Conservation (phyloP, 2,329 filamentous ascomycete species). For the Aspergillus carbonarius region DNA sequence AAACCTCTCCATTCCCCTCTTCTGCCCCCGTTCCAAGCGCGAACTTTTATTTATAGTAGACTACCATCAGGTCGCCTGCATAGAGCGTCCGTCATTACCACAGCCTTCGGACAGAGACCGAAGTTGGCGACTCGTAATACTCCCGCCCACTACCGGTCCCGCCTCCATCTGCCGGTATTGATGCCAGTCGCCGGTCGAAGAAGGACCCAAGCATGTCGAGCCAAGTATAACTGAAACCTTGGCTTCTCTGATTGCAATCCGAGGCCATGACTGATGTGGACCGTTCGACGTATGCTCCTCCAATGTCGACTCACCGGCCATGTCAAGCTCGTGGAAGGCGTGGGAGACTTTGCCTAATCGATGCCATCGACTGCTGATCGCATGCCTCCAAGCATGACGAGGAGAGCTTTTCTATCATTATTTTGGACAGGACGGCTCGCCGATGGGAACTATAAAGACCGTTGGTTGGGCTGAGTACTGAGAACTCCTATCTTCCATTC, state of each 20-base stretch:
- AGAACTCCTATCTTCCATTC: neutral
- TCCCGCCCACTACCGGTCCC: too few relatives aligned
- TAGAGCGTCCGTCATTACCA: too few relatives aligned
- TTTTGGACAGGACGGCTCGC: neutral
- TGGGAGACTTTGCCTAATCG: neutral
- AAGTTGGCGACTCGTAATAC: too few relatives aligned
- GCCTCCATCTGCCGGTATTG: too few relatives aligned
- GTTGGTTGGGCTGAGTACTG: neutral
- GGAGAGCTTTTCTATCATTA: too few relatives aligned
- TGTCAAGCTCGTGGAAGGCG: neutral
- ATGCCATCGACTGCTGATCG: neutral
- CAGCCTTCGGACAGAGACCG: too few relatives aligned
- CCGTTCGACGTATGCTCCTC: neutral
- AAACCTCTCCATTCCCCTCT: too few relatives aligned
- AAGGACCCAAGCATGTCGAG: neutral
- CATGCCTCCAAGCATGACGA: neutral
- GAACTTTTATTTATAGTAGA: too few relatives aligned
- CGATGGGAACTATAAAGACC: neutral
- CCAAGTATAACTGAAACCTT: neutral
- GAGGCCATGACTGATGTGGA: neutral
- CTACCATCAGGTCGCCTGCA: too few relatives aligned
- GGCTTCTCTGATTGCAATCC: neutral
- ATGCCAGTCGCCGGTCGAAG: neutral
- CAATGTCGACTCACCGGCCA: neutral
- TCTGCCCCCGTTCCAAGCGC: too few relatives aligned